A percentile compares a stretch with the other conserved stretches of the same genome.
Conservation (phyloP, 306 rosid genomes). For the Morella rubra region DNA sequence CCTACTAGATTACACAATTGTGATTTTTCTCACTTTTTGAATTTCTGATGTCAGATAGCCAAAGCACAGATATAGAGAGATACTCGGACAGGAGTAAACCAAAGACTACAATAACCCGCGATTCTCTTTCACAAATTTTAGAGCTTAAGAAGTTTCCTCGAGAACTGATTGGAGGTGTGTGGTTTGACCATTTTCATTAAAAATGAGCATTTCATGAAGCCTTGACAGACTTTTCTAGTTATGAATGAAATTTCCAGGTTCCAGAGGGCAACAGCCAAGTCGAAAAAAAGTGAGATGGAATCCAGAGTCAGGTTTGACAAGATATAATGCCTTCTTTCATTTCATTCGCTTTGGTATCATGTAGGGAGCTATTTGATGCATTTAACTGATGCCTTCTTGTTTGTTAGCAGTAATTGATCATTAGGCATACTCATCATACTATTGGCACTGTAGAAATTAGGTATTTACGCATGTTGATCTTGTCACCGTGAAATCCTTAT, state of each 20-base stretch:
- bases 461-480: too few species aligned
- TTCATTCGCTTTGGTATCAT: slow-evolving; percentile 10
- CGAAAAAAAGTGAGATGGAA: slow-evolving; percentile 60
- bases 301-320: slow-evolving; percentile 56
- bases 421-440: too few species aligned
- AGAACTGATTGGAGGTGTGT: slow-evolving; percentile 61
- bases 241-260: slow-evolving; percentile 42
- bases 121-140: slow-evolving; percentile 57
- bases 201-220: slow-evolving; percentile 16
- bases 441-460: too few species aligned
- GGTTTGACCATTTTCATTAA: slow-evolving; percentile 15
- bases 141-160: slow-evolving; percentile 40
- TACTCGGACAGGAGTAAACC: slow-evolving; percentile 40
- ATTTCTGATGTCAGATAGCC: slow-evolving; percentile 43
- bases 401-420: too few species aligned
- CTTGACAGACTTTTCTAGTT: slow-evolving; percentile 6
- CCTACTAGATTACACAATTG: neutral
- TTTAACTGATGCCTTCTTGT: neutral
- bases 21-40: neutral
- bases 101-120: slow-evolving; percentile 38
- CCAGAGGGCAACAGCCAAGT: slow-evolving; percentile 28
- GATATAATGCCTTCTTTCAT: slow-evolving; percentile 11
- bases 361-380: neutral
- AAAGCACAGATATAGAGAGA: slow-evolving; percentile 42
- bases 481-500: too few species aligned